Evolutionary conservation across 139 green algal species (phyloP), one percentile per base, ranked within the genome.

Genomic region (Picochlorum sp.): DNA sequence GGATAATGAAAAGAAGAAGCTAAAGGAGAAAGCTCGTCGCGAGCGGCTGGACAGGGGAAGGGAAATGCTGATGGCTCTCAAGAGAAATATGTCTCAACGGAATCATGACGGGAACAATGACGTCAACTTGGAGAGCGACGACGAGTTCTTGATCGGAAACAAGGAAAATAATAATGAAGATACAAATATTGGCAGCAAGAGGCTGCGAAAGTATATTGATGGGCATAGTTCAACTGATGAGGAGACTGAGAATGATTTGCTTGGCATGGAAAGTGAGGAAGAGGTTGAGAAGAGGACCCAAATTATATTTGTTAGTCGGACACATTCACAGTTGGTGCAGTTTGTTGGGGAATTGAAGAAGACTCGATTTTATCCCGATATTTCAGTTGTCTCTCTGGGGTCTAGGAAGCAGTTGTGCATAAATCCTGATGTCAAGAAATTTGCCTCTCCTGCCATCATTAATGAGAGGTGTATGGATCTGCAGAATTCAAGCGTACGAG

Each of bases 301-400:
- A 81, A 72, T 98, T 2, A 91, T 95, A 66, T 96, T 96, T 73
- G 90, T 83, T 71, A 92, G 81, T 78, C 70, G 93, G 13, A 98
- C 93, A 7, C 93, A 98, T 77, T 96, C 87, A 18, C 92, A 98
- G 83, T 85, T 99, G 24, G 85, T 80, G 4, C 92, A 99, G 66
- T 82, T 83, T 75, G 79, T 91, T 49, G 69, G 70, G 0, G 89
- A 96, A 80, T 76, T 96, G 21, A 56, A 71, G 16, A 74, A 83
- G 30, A 95, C 87, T 1, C 58, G 57, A 15, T 91, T 89, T 74
- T 74, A 73, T 2, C 69, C 80, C 3, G 52, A 57, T 2, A 31
- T 91, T 10, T 75, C 72, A 3, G 54, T 88, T n/a, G 86, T 88
- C 26, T 73, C 83, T 0, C 62, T 94, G 2, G 88, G 75, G 2